Evolutionary conservation across 768 basidiomycete genomes (phyloP), one percentile per base, ranked within the genome.

Genomic region (Brasilioporus rufonigricans): DNA sequence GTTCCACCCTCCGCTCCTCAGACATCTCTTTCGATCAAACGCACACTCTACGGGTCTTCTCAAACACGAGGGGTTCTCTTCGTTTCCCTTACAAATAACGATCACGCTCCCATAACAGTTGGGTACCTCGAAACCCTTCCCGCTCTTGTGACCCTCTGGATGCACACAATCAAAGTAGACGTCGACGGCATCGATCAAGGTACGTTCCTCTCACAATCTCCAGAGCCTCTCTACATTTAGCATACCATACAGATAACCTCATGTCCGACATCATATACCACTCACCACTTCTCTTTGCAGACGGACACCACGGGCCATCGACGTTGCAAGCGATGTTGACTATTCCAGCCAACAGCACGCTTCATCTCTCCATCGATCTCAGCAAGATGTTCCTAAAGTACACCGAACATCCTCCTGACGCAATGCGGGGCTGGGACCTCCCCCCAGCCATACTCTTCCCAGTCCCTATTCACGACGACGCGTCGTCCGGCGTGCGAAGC

Each of bases 321-420:
- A 85, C 86, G 6, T 77, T 98, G 43, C 88, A 95, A 70, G 77
- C 84, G 6, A 65, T 78, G 19, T 71, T 98, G 14, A 77, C 71
- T 3, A 68, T 98, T n/a, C 93, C 94, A 0, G 75, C 91, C 9
- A 73, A 76, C 35, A 78, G 80, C 53, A 86, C 82, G 0, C 65
- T 93, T 7, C 76, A 77, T 9, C 73, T 98, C 50, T 80, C 77
- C 18, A 77, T 95, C 67, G 87, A 87, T 32, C 84, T 93, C 64
- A 78, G 81, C 33, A 93, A 93, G 68, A 81, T 88, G 1, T 97
- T 94, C 66, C 74, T 99, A 51, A 84, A 87, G 48, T 98, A 98
- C 68, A 95, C 93, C 12, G 95, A 98, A 65, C 95, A 98, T 68
- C 93, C 89, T 11, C 93, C 95, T 0, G 96, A 98, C 65, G 92